These are phyloP conservation scores for Candida albicans DNA, from an alignment of 1,139 yeast genomes.

Conservation along the genomic window DNA sequence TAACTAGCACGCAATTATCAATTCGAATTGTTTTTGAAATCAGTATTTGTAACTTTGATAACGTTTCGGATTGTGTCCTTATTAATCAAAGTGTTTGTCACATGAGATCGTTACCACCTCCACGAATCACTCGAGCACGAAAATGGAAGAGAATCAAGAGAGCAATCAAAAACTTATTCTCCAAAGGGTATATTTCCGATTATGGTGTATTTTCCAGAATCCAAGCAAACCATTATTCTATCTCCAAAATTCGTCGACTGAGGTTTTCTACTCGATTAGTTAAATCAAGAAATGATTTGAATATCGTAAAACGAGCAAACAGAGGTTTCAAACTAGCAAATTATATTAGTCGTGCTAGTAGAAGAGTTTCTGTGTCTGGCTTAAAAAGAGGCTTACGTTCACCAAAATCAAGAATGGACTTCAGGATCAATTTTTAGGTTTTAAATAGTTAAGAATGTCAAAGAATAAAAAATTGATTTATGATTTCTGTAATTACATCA, in stretches of 20 bases:
- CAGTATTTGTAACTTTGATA: slow-evolving; percentile 1
- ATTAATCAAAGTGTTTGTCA: neutral
- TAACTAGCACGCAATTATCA: neutral
- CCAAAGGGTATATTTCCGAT: slow-evolving; percentile 31
- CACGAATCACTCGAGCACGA: slow-evolving; percentile 37
- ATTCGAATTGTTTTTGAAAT: slow-evolving; percentile 5
- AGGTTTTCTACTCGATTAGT: slow-evolving; percentile 24
- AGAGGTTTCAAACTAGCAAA: slow-evolving; percentile 27
- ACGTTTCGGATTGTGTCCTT: slow-evolving; percentile 1
- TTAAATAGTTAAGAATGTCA: slow-evolving; percentile 1
- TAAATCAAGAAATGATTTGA: slow-evolving; percentile 13
- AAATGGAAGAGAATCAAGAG: slow-evolving; percentile 39
- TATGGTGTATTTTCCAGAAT: slow-evolving; percentile 26
- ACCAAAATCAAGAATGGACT: slow-evolving; percentile 1
- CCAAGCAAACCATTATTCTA: slow-evolving; percentile 16
- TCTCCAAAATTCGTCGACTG: slow-evolving; percentile 28
- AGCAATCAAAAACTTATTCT: slow-evolving; percentile 27
- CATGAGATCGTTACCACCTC: slow-evolving; percentile 49
- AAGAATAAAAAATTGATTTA: neutral
- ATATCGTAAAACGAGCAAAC: slow-evolving; percentile 19
- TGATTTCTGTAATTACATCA: neutral
- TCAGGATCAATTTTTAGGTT: slow-evolving; percentile 15
- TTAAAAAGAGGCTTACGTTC: slow-evolving; percentile 11
- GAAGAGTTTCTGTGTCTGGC: slow-evolving; percentile 24
- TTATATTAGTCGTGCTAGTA: slow-evolving; percentile 24